Evolutionary conservation across 306 rosid genomes (phyloP).

Genomic region (Lathyrus aphaca): DNA sequence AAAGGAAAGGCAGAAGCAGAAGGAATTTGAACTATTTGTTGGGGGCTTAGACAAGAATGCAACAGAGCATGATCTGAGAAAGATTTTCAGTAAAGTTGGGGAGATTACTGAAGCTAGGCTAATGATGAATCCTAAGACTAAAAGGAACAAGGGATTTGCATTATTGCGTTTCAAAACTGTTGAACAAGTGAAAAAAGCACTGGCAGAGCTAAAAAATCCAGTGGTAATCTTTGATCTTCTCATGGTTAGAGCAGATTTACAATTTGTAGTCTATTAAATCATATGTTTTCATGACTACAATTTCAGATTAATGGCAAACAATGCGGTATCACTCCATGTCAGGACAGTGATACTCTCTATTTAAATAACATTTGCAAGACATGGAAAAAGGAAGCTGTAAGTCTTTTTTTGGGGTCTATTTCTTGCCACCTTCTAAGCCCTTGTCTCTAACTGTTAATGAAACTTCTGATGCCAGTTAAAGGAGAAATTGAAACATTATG

Average conservation of each 20-base stretch:
- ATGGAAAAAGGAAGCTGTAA: conserved; percentile 93
- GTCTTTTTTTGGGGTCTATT: conserved; percentile 47
- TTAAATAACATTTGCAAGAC: conserved; percentile 93
- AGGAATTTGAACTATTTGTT: conserved; percentile 93
- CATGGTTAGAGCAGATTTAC: conserved; percentile 41
- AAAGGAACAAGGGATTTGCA: conserved; percentile 97
- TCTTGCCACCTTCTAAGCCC: conserved; percentile 31
- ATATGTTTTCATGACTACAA: conserved; percentile 47
- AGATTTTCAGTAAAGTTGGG: conserved; percentile 76
- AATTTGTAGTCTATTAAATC: conserved; percentile 39
- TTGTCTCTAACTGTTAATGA: conserved; percentile 43
- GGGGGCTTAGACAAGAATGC: conserved; percentile 94
- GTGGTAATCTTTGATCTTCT: conserved; percentile 68
- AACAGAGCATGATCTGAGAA: conserved; percentile 78
- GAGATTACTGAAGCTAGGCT: conserved; percentile 82
- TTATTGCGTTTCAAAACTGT: conserved; percentile 81
- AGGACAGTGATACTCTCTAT: conserved; percentile 82
- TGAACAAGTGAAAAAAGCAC: conserved; percentile 88
- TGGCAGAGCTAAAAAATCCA: conserved; percentile 76
- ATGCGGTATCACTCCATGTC: conserved; percentile 88
- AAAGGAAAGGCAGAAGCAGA: conserved; percentile 78
- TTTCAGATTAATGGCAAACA: conserved; percentile 97
- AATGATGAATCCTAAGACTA: conserved; percentile 81
- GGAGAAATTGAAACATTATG: conserved; percentile 87
- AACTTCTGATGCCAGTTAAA: conserved; percentile 69